Conservation (phyloP, 208 protist species). For the Leishmania major region DNA sequence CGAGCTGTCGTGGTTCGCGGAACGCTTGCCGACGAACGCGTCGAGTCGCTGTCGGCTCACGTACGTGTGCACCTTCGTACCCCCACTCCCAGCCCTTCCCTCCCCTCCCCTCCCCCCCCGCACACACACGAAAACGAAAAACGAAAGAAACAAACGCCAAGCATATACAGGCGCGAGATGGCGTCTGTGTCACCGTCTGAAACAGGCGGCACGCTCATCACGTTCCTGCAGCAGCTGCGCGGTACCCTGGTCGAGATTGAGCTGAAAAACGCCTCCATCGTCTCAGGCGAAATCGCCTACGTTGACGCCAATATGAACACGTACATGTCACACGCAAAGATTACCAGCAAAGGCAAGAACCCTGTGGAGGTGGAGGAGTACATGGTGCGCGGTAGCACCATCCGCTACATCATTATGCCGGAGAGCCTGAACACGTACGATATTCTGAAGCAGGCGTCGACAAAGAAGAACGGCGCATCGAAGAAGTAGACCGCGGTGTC, state of each 20-base stretch:
- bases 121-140: too few relatives aligned
- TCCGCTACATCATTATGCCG: slow-evolving; percentile 98
- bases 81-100: background rate
- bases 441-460: slow-evolving; percentile 70
- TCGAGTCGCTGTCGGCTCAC: background rate
- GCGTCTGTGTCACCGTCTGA: slow-evolving; percentile 50
- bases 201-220: slow-evolving; percentile 80
- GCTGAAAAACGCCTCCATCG: slow-evolving; percentile 98
- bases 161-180: slow-evolving; percentile 15
- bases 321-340: slow-evolving; percentile 97
- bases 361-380: slow-evolving; percentile 96
- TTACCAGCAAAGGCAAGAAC: slow-evolving; percentile 96
- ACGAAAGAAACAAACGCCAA: background rate
- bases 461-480: slow-evolving; percentile 20
- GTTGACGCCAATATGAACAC: slow-evolving; percentile 98
- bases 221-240: slow-evolving; percentile 98
- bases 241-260: slow-evolving; percentile 98
- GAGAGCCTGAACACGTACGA: slow-evolving; percentile 96
- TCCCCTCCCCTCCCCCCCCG: background rate
- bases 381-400: slow-evolving; percentile 97
- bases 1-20: background rate
- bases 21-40: background rate
- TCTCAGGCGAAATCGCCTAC: slow-evolving; percentile 86
- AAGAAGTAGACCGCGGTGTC: slow-evolving; percentile 5
- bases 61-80: background rate